Evolutionary conservation across 331 rosid species (phyloP).

Genomic region (Malus hybrid): DNA sequence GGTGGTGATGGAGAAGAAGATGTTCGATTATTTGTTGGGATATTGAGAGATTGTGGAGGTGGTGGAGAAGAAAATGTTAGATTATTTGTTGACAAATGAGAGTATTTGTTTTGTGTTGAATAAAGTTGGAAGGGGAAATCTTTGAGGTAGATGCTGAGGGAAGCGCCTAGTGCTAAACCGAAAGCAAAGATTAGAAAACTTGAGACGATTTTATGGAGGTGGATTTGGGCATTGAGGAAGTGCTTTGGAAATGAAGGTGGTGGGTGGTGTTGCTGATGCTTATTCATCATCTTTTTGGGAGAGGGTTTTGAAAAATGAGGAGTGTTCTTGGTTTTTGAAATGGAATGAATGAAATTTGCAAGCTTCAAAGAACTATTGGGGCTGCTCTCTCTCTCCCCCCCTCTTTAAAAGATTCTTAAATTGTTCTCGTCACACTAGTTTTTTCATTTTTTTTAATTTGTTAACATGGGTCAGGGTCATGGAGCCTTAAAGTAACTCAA

Average conservation of each 20-base stretch:
- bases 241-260: slow-evolving; percentile 14
- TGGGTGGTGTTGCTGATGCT: slow-evolving; percentile 4
- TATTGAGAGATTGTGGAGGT: neutral
- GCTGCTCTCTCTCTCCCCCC: neutral
- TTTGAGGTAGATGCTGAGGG: slow-evolving; percentile 33
- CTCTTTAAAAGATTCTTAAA: neutral
- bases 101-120: neutral
- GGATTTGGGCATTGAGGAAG: slow-evolving; percentile 23
- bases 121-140: slow-evolving; percentile 12
- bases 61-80: neutral
- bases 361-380: neutral
- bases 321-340: neutral
- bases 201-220: slow-evolving; percentile 26
- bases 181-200: slow-evolving; percentile 33
- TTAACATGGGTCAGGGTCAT: neutral
- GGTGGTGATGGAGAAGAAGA: neutral
- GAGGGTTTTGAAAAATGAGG: neutral
- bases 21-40: neutral
- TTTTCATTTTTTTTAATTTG: neutral
- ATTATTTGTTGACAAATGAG: neutral
- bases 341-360: neutral
- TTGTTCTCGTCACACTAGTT: neutral
- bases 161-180: slow-evolving; percentile 57
- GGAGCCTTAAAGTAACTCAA: neutral
- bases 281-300: slow-evolving; percentile 14